Evolutionary conservation across 441 rosid genomes (phyloP).

Genomic region (Corymbia citriodora): DNA sequence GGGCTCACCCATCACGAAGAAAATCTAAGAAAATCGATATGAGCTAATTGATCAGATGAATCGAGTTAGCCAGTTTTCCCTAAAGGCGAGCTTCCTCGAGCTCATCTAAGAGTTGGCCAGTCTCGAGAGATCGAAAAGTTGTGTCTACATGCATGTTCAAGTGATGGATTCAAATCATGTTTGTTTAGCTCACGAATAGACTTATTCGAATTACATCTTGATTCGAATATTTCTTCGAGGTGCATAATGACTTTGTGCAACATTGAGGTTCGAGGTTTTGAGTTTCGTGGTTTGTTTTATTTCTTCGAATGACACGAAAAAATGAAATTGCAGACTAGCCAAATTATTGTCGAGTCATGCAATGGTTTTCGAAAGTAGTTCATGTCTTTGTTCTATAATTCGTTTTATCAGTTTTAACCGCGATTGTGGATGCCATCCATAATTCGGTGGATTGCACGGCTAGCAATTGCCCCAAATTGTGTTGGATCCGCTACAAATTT

Average conservation of each 20-base stretch:
- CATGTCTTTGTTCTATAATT: not conserved
- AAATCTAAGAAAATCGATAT: not conserved
- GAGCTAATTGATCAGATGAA: not conserved
- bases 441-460: not conserved
- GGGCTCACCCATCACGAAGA: not conserved
- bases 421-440: not conserved
- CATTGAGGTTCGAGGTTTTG: not conserved
- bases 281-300: not conserved
- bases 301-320: not conserved
- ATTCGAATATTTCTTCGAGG: not conserved
- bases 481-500: not conserved
- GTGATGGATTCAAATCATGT: not conserved
- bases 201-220: not conserved
- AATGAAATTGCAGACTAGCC: not conserved
- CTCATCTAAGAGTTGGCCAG: fast-evolving
- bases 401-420: not conserved
- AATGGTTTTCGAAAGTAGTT: not conserved
- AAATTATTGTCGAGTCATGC: not conserved
- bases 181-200: not conserved
- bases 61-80: fast-evolving
- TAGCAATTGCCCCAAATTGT: not conserved
- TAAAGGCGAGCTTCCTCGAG: fast-evolving
- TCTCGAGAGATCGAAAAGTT: not conserved
- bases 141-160: not conserved
- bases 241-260: not conserved